phyloP scores from a whole-genome alignment of 1,139 yeast genomes.

The Geotrichum histeridarum region DNA sequence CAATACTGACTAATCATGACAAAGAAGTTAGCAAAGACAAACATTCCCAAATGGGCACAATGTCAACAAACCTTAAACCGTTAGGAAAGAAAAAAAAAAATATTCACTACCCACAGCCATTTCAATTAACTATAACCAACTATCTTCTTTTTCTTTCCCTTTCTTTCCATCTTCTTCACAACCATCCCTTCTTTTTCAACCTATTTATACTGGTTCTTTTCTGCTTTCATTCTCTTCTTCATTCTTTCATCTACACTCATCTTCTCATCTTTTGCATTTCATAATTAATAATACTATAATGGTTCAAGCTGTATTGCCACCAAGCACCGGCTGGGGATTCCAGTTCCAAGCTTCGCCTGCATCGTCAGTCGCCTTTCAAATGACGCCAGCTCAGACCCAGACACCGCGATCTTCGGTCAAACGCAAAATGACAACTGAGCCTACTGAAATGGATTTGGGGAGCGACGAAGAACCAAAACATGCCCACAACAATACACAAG shows the following conservation, averaged over 20 bases:
- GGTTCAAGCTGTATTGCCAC: constrained; percentile 20
- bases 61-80: neutral
- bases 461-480: neutral
- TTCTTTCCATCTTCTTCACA: neutral
- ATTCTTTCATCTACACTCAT: neutral
- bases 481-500: neutral
- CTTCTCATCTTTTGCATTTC: neutral
- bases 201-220: neutral
- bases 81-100: neutral
- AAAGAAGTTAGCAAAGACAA: neutral
- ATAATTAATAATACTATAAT: neutral
- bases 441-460: neutral
- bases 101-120: too few relatives aligned
- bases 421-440: neutral
- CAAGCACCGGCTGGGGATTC: constrained; percentile 20
- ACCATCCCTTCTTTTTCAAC: neutral
- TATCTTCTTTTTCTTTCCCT: neutral
- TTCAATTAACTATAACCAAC: too few relatives aligned
- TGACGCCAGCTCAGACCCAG: neutral
- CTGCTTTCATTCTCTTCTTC: too few relatives aligned
- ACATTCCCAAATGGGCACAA: neutral
- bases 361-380: neutral
- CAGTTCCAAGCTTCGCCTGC: constrained; percentile 6
- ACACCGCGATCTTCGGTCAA: neutral
- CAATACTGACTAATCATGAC: too few relatives aligned